Evolutionary conservation across 805 yeast genomes (phyloP).

Genomic region (Wickerhamiella bombiphila): DNA sequence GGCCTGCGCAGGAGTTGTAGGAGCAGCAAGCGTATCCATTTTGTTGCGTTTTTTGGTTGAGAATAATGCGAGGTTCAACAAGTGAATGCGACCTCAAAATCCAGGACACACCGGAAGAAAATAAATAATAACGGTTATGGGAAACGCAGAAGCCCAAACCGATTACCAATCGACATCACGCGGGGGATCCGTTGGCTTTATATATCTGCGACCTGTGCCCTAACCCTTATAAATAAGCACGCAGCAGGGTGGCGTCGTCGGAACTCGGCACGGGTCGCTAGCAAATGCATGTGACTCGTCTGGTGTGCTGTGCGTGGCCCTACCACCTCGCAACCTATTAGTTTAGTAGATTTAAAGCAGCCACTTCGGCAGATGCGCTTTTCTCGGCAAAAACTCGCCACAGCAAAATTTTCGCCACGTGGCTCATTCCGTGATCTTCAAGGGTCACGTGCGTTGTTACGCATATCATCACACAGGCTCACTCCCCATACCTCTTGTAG

Average conservation of each 20-base stretch:
- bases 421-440: too few species aligned
- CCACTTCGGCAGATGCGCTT: too few species aligned
- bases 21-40: slow-evolving; percentile 63
- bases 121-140: background rate
- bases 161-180: background rate
- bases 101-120: too few species aligned
- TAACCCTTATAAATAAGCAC: background rate
- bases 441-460: too few species aligned
- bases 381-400: too few species aligned
- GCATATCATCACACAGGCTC: too few species aligned
- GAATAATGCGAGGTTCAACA: slow-evolving; percentile 11
- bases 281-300: too few species aligned
- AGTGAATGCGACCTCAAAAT: slow-evolving; percentile 15
- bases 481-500: too few species aligned
- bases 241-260: background rate
- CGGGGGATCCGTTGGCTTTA: background rate
- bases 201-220: background rate
- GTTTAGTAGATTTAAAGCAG: too few species aligned
- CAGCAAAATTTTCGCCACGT: too few species aligned
- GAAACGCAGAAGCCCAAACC: background rate
- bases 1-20: slow-evolving; percentile 66
- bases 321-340: too few species aligned
- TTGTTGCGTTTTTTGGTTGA: background rate
- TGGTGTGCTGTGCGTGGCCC: too few species aligned
- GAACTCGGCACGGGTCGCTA: background rate